Percentiles rank a stretch among this genome's conserved stretches.
Evolutionary conservation across 768 basidiomycete genomes (phyloP).

Genomic region (Amanita thiersii): DNA sequence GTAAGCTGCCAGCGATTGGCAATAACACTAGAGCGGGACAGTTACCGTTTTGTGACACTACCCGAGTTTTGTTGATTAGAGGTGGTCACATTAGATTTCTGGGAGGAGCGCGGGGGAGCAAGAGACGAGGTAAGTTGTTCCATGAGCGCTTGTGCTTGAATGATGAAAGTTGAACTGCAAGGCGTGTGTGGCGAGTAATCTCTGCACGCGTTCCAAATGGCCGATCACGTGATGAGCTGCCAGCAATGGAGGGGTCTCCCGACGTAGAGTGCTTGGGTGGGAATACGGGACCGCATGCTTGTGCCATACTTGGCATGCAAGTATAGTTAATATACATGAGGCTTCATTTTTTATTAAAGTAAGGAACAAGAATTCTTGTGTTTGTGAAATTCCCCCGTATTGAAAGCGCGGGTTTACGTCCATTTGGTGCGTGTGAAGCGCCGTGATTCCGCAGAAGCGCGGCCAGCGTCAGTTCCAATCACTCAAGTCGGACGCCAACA

Average conservation of each 20-base stretch:
- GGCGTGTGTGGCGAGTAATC: no score
- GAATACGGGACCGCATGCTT: no score
- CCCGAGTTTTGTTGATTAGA: slow-evolving; percentile 52
- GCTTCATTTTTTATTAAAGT: no score
- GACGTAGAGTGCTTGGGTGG: no score
- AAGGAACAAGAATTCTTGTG: no score
- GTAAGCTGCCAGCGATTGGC: slow-evolving; percentile 7
- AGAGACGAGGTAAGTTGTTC: slow-evolving; percentile 66
- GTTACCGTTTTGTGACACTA: slow-evolving; percentile 78
- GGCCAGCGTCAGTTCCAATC: slow-evolving; percentile 3
- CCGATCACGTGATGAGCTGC: slow-evolving; percentile 10
- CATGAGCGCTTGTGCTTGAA: slow-evolving; percentile 44
- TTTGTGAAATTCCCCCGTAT: no score
- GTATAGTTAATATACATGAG: no score
- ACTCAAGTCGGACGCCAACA: slow-evolving; percentile 15
- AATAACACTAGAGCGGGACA: slow-evolving; percentile 4
- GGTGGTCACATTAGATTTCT: slow-evolving; percentile 49
- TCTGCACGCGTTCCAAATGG: slow-evolving; percentile 4
- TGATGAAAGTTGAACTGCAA: slow-evolving; percentile 13
- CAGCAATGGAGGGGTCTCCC: no score
- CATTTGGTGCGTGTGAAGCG: not conserved
- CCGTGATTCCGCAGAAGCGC: not conserved
- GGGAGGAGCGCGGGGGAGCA: slow-evolving; percentile 46
- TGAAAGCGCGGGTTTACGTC: no score
- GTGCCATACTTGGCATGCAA: no score